Conservation (phyloP, 768 basidiomycete genomes). For the Daedalea quercina region DNA sequence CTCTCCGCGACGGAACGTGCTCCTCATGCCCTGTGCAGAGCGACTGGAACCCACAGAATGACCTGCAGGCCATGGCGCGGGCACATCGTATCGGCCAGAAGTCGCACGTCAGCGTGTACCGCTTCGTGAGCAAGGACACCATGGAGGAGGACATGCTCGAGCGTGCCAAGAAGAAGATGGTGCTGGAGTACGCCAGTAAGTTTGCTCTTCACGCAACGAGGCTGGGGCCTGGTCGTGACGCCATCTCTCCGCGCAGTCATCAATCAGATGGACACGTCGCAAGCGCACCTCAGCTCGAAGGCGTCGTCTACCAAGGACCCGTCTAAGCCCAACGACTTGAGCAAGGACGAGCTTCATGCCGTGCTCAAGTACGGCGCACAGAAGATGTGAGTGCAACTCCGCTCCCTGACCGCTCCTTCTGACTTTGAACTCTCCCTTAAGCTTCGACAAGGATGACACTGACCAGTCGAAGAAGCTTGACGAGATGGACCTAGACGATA, state of each 20-base stretch:
- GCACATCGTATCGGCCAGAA: slow-evolving; percentile 99
- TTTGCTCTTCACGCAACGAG: slow-evolving; percentile 19
- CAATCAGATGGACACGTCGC: slow-evolving; percentile 99
- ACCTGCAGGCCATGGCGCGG: slow-evolving; percentile 98
- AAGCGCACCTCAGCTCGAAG: slow-evolving; percentile 89
- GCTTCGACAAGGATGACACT: slow-evolving; percentile 96
- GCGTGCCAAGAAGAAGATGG: slow-evolving; percentile 99
- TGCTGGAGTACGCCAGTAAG: slow-evolving; percentile 97
- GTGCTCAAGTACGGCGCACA: slow-evolving; percentile 99
- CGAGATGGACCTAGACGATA: slow-evolving; percentile 98
- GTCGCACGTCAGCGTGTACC: slow-evolving; percentile 96
- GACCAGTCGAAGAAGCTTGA: slow-evolving; percentile 93
- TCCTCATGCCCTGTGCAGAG: slow-evolving; percentile 46
- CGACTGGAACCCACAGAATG: slow-evolving; percentile 98
- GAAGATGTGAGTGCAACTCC: slow-evolving; percentile 64
- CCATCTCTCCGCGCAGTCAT: slow-evolving; percentile 56
- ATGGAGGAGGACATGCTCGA: slow-evolving; percentile 99
- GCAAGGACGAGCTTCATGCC: slow-evolving; percentile 94
- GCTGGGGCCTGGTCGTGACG: background rate
- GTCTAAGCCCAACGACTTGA: slow-evolving; percentile 74
- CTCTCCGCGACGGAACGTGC: slow-evolving; percentile 8
- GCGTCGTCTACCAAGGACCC: slow-evolving; percentile 56
- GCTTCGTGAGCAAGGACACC: slow-evolving; percentile 97
- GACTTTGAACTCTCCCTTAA: slow-evolving; percentile 21
- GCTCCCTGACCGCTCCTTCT: background rate